Base-by-base conservation (phyloP, 441 rosid species). In the Flueggea neowawraea region DNA sequence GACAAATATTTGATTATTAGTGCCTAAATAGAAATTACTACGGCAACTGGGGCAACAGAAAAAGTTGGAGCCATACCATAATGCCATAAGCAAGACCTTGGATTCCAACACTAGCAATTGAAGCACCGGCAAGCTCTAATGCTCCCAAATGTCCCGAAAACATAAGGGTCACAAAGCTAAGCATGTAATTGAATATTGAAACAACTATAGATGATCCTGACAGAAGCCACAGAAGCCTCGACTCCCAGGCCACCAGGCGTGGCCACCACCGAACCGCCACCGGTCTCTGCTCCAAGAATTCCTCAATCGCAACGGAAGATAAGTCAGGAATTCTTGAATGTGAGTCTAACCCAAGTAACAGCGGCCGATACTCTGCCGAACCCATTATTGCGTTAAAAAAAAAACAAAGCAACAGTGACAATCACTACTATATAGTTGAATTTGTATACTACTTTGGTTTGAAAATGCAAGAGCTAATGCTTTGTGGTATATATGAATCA, bases 61-160 rank as follows among this genome's bases (percentile, higher is more conserved):
- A 43, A 6, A 43, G 8, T 6, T 6, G 12, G 8, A 43, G 1
- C 8, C 12, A 31, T 80, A 93, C 96, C 97, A 93, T 93, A 22
- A 93, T 84, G 16, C 98, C 98, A 67, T 93, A 93, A 64, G 97
- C 93, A 54, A 93, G 93, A 17, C 98, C 98, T 61, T 90, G 98
- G 62, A 90, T 87, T 97, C 85, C 61, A 22, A 22, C 28, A 22
- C 28, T 22, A 22, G 28, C 28, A 22, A 22, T 22, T 22, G 28
- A 22, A 22, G 98, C 97, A 0, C 97, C 96, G 0, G 98, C 98
- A 44, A 90, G 93, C 80, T 88, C 77, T 55, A 86, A 61, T 5
- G 95, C 64, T 7, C 98, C 91, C 64, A 93, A 68, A 75, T 88
- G 96, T 5, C 98, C 98, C 0, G 78, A 68, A 64, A 93, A 93